A percentile compares a stretch with the other conserved stretches of the same genome.
Conservation (phyloP, 2,329 filamentous ascomycete species). For the Fusarium penzigii region DNA sequence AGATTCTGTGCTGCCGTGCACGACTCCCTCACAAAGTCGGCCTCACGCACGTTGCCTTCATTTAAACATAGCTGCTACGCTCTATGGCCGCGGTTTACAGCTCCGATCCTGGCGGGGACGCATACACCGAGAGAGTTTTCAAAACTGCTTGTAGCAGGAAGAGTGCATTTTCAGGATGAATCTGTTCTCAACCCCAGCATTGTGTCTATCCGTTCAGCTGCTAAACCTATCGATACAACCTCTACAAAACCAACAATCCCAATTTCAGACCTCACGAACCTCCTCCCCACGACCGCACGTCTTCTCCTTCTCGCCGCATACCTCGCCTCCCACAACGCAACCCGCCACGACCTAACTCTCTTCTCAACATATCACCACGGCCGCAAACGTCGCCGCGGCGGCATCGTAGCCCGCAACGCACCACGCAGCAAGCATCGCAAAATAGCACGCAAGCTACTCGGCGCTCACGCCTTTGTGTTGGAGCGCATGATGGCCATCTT, state of each 20-base stretch:
- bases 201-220: slow-evolving; percentile 36
- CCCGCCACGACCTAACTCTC: slow-evolving; percentile 70
- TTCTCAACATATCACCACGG: slow-evolving; percentile 72
- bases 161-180: slow-evolving; percentile 72
- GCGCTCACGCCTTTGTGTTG: slow-evolving; percentile 74
- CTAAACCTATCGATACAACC: slow-evolving; percentile 1
- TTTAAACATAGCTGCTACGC: slow-evolving; percentile 70
- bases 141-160: slow-evolving; percentile 72
- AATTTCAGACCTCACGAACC: slow-evolving; percentile 49
- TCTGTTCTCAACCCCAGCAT: slow-evolving; percentile 67
- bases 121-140: slow-evolving; percentile 80
- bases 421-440: slow-evolving; percentile 61
- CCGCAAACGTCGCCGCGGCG: slow-evolving; percentile 51
- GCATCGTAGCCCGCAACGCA: slow-evolving; percentile 36
- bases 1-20: slow-evolving; percentile 84
- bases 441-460: slow-evolving; percentile 75
- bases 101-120: slow-evolving; percentile 73
- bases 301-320: slow-evolving; percentile 76
- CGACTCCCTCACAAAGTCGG: slow-evolving; percentile 80
- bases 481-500: slow-evolving; percentile 81
- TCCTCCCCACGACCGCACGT: slow-evolving; percentile 72
- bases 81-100: slow-evolving; percentile 84
- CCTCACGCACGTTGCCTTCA: slow-evolving; percentile 74
- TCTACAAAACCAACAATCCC: slow-evolving; percentile 18
- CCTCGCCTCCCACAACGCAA: slow-evolving; percentile 77